Conservation (phyloP, 805 yeast species). For the Yamadazyma nakazawae region DNA sequence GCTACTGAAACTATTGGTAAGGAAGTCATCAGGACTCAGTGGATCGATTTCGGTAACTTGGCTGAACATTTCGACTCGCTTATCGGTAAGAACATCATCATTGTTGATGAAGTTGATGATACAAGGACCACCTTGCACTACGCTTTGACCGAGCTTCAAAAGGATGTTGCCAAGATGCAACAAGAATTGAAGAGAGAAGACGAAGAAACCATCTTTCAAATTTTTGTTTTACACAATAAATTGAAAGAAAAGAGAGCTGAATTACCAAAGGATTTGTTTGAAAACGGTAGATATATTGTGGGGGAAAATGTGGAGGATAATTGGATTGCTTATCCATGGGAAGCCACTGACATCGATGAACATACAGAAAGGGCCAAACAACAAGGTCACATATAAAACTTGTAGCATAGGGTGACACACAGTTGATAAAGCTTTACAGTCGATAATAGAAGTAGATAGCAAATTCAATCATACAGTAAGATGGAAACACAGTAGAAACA, state of each 20-base stretch:
- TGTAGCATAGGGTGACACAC: too few species aligned
- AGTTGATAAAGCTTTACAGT: not conserved
- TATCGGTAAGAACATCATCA: constrained; percentile 75
- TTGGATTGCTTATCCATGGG: constrained; percentile 94
- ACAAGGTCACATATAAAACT: constrained; percentile 52
- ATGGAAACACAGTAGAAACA: too few species aligned
- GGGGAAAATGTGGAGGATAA: constrained; percentile 72
- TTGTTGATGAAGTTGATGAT: constrained; percentile 90
- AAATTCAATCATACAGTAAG: not conserved
- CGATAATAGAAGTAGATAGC: not conserved
- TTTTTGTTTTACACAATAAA: constrained; percentile 83
- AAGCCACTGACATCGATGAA: constrained; percentile 72
- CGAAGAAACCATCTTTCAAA: constrained; percentile 64
- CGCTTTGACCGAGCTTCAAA: constrained; percentile 72
- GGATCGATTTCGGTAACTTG: constrained; percentile 80
- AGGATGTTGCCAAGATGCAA: constrained; percentile 60
- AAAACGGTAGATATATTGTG: constrained; percentile 63
- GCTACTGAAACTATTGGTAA: constrained; percentile 49
- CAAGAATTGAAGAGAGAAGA: constrained; percentile 52
- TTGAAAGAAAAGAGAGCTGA: constrained; percentile 77
- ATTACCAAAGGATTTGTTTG: constrained; percentile 59
- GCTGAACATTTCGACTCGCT: constrained; percentile 68
- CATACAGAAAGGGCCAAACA: constrained; percentile 63
- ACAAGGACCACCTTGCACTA: constrained; percentile 87
- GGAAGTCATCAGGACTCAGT: constrained; percentile 84